Evolutionary conservation across 768 basidiomycete genomes (phyloP).

Genomic region (Filobasidium floriforme): DNA sequence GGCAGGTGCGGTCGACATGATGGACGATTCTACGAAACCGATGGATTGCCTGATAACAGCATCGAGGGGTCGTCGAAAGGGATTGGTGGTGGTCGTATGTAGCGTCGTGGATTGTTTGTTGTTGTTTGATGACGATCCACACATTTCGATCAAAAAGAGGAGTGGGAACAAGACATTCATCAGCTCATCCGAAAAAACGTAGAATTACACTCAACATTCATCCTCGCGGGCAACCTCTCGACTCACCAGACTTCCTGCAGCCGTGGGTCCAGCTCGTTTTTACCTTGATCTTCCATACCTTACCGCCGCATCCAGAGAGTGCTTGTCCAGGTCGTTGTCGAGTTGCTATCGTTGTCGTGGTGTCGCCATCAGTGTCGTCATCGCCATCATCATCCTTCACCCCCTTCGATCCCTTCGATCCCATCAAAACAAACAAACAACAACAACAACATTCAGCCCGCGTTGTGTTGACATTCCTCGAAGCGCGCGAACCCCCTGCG

Average conservation of each 20-base stretch:
- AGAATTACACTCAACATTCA: background rate
- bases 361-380: background rate
- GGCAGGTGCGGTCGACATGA: background rate
- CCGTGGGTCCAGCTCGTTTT: background rate
- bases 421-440: background rate
- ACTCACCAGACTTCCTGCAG: background rate
- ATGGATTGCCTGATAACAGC: background rate
- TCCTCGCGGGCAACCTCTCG: background rate
- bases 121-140: background rate
- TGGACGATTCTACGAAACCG: conserved; percentile 4
- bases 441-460: background rate
- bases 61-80: background rate
- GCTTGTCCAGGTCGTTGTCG: background rate
- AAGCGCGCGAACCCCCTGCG: background rate
- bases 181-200: background rate
- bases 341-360: background rate
- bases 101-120: background rate
- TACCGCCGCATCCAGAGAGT: background rate
- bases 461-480: conserved; percentile 6
- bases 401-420: background rate
- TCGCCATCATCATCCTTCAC: background rate
- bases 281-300: background rate
- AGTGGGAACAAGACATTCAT: background rate
- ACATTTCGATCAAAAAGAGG: background rate
- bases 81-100: background rate